Percentiles rank a stretch among this genome's conserved stretches.
Evolutionary conservation across 345 rosid species (phyloP).

Genomic region (Cardamine chenopodiifolia): DNA sequence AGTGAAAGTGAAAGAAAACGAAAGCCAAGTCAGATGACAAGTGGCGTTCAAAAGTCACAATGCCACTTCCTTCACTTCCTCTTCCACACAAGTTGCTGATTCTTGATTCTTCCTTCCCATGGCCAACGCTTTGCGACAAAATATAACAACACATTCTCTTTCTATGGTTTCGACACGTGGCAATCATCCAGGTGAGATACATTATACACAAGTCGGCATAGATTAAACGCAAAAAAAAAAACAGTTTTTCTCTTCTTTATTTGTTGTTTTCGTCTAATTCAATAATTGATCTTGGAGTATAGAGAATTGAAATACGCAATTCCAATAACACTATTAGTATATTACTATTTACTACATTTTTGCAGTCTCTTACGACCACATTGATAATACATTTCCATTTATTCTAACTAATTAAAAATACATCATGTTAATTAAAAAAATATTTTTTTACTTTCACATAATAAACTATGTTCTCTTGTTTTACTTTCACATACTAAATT

Average conservation of each 20-base stretch:
- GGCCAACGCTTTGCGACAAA: slow-evolving; percentile 7
- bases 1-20: too few relatives aligned
- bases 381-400: neutral
- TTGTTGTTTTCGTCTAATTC: neutral
- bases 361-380: neutral
- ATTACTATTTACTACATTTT: neutral
- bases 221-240: neutral
- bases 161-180: neutral
- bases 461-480: too few relatives aligned
- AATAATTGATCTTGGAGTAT: neutral
- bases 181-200: neutral
- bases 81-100: slow-evolving; percentile 30
- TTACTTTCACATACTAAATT: neutral
- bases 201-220: neutral
- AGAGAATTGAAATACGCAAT: neutral
- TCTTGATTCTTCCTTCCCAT: neutral
- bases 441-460: too few relatives aligned
- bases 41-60: slow-evolving; percentile 3
- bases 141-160: slow-evolving; percentile 4
- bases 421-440: too few relatives aligned
- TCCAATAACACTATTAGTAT: neutral
- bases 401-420: neutral
- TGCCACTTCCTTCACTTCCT: slow-evolving; percentile 21
- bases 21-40: slow-evolving; percentile 2
- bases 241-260: neutral